Percentiles rank a stretch among this genome's conserved stretches.
Evolutionary conservation across 2,329 filamentous ascomycete genomes (phyloP).

Genomic region (Dothistroma pini): DNA sequence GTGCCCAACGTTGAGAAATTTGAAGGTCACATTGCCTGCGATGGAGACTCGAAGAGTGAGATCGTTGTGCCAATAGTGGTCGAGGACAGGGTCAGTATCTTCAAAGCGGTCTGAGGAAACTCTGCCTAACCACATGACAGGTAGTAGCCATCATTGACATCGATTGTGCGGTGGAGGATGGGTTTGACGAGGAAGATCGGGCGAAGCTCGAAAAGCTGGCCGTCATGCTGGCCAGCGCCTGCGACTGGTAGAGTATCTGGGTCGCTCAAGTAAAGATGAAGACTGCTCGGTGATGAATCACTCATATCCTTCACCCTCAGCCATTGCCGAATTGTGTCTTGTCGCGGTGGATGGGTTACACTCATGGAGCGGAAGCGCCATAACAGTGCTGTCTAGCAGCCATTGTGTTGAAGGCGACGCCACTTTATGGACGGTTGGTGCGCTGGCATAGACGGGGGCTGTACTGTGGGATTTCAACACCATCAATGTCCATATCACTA

Average conservation of each 20-base stretch:
- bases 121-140: conserved; percentile 27
- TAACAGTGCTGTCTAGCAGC: no score
- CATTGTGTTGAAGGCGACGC: no score
- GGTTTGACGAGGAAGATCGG: conserved; percentile 68
- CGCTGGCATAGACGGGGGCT: no score
- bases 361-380: no score
- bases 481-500: not conserved
- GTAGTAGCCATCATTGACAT: conserved; percentile 75
- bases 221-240: conserved; percentile 54
- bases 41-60: conserved; percentile 71
- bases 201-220: conserved; percentile 64
- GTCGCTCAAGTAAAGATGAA: not conserved
- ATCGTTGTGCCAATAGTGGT: conserved; percentile 72
- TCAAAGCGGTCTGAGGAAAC: not conserved
- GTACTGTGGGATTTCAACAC: no score
- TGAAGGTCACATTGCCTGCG: conserved; percentile 78
- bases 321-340: no score
- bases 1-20: conserved; percentile 67
- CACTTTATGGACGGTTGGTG: no score
- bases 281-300: not conserved
- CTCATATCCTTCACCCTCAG: no score
- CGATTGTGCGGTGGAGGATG: conserved; percentile 64
- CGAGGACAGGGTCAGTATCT: conserved; percentile 42
- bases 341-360: no score
- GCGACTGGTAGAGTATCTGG: conserved; percentile 56